phyloP scores from a whole-genome alignment of 768 basidiomycete genomes.

The Mycena venus region DNA sequence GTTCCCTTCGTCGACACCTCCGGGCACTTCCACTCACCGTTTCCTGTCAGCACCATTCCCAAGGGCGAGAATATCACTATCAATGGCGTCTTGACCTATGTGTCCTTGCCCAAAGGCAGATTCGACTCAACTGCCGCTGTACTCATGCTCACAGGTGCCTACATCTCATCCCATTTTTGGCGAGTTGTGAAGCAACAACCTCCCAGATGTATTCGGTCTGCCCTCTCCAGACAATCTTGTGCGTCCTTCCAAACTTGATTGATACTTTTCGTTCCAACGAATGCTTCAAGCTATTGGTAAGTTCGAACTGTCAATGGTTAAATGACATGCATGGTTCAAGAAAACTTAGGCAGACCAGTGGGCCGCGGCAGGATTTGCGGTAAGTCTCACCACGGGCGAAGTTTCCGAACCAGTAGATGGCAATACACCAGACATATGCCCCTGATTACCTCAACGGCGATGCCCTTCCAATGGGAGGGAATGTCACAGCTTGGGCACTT shows the following conservation, averaged over 20 bases:
- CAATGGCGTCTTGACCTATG: slow-evolving; percentile 37
- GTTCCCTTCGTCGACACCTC: slow-evolving; percentile 24
- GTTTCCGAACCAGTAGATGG: no score
- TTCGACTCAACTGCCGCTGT: slow-evolving; percentile 28
- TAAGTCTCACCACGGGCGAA: neutral
- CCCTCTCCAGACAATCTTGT: slow-evolving; percentile 33
- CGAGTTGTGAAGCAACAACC: neutral
- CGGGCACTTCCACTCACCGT: slow-evolving; percentile 15
- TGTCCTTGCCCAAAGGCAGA: slow-evolving; percentile 26
- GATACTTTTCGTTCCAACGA: neutral
- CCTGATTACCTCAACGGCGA: slow-evolving; percentile 37
- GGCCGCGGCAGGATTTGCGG: slow-evolving; percentile 34
- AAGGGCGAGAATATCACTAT: slow-evolving; percentile 35
- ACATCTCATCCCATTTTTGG: neutral
- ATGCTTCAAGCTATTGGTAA: neutral
- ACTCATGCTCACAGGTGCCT: slow-evolving; percentile 20
- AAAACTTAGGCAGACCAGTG: slow-evolving; percentile 28
- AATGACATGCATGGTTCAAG: neutral
- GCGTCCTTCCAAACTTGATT: neutral
- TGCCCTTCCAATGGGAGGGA: slow-evolving; percentile 20
- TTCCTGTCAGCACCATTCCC: neutral
- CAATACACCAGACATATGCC: slow-evolving; percentile 22
- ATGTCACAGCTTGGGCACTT: slow-evolving; percentile 46
- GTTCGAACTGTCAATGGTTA: neutral
- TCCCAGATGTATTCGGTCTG: slow-evolving; percentile 30